Percentiles rank a stretch among this genome's conserved stretches.
Evolutionary conservation across 306 rosid species (phyloP).

Genomic region (Morella rubra): DNA sequence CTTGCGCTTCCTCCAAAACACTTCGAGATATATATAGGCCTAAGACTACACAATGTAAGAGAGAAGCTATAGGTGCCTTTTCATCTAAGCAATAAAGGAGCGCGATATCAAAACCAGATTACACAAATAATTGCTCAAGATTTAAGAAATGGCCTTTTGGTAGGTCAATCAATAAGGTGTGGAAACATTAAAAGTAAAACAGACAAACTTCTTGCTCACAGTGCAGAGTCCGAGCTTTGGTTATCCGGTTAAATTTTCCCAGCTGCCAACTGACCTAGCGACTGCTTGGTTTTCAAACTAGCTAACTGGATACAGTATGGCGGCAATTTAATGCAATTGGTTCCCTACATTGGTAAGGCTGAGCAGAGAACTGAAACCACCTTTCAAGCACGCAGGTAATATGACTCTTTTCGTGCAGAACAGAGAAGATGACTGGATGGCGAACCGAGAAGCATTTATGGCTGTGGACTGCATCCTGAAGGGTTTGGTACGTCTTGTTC

Average conservation of each 20-base stretch:
- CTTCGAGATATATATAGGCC: too few relatives aligned
- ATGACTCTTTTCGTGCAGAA: neutral
- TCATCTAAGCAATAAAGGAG: neutral
- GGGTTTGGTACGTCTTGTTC: neutral
- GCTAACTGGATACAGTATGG: conserved; percentile 10
- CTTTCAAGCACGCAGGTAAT: neutral
- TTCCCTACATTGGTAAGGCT: neutral
- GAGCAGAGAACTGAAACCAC: neutral
- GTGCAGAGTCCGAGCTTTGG: conserved; percentile 7
- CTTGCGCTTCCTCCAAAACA: neutral
- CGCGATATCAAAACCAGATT: neutral
- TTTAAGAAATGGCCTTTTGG: too few relatives aligned
- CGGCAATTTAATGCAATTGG: conserved; percentile 24
- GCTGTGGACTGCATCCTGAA: neutral
- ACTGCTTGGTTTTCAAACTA: conserved; percentile 21
- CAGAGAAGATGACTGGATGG: neutral
- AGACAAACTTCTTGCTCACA: conserved; percentile 2
- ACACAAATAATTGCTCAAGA: neutral
- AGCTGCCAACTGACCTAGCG: conserved; percentile 5
- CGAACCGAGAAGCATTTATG: neutral
- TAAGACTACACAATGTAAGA: neutral
- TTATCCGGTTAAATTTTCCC: neutral
- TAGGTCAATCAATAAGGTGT: too few relatives aligned
- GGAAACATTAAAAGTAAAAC: neutral
- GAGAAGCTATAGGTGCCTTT: neutral